These are phyloP conservation scores for Hymenoscyphus fructigenus DNA, from an alignment of 2,329 filamentous ascomycete genomes.

Conservation along the genomic window DNA sequence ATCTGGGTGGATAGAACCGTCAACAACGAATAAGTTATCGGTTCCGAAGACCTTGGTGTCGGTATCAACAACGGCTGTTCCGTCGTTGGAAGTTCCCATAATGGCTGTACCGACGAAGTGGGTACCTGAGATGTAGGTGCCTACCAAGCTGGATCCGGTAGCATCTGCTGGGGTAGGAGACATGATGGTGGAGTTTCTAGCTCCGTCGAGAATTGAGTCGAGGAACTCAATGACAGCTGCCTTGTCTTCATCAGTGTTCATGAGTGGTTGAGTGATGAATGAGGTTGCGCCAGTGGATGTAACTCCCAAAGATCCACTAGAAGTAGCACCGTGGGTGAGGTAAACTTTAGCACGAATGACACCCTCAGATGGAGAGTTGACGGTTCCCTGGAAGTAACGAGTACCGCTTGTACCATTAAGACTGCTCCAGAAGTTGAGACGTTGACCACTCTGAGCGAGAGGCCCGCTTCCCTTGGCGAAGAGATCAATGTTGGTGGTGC, in stretches of 20 bases:
- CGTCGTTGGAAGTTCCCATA: slow-evolving; percentile 56
- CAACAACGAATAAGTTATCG: slow-evolving; percentile 66
- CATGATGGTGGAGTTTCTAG: slow-evolving; percentile 53
- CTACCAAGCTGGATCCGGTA: slow-evolving; percentile 13
- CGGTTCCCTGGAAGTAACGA: slow-evolving; percentile 46
- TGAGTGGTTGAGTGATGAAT: slow-evolving; percentile 33
- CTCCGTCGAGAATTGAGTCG: slow-evolving; percentile 50
- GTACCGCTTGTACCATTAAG: slow-evolving; percentile 43
- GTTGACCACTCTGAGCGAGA: slow-evolving; percentile 43
- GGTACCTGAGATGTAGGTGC: slow-evolving; percentile 27
- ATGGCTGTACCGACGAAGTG: slow-evolving; percentile 59
- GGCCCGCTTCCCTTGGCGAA: slow-evolving; percentile 42
- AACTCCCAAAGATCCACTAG: slow-evolving; percentile 45
- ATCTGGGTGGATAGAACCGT: slow-evolving; percentile 67
- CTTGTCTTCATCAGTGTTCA: slow-evolving; percentile 58
- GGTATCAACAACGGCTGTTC: slow-evolving; percentile 59
- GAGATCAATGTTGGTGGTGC: slow-evolving; percentile 39
- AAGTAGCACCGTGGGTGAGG: slow-evolving; percentile 50
- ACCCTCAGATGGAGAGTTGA: slow-evolving; percentile 43
- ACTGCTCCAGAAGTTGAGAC: slow-evolving; percentile 49
- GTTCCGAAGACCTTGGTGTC: slow-evolving; percentile 65
- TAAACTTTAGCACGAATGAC: slow-evolving; percentile 49
- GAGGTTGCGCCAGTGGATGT: slow-evolving; percentile 43
- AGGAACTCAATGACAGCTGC: slow-evolving; percentile 52
- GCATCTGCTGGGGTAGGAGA: slow-evolving; percentile 24